phyloP scores from a whole-genome alignment of 1,284 basidiomycete genomes.

The Leucoagaricus sp. region DNA sequence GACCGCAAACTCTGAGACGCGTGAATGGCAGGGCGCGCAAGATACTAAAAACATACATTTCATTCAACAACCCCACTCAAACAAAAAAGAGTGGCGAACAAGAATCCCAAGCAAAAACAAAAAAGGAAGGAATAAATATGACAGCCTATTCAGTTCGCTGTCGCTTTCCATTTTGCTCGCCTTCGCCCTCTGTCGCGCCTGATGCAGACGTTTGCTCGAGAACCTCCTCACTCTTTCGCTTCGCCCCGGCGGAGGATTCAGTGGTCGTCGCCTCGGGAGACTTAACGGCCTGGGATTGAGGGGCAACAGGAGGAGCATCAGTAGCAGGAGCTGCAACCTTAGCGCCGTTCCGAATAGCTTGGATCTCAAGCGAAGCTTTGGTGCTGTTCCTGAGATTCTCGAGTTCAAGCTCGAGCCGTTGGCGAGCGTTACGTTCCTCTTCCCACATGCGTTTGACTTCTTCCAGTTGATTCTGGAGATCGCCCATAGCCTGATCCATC shows the following conservation, averaged over 20 bases:
- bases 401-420: constrained; percentile 62
- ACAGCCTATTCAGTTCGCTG: constrained; percentile 36
- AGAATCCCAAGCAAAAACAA: constrained; percentile 11
- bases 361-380: constrained; percentile 12
- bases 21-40: background rate
- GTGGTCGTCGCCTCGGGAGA: constrained; percentile 17
- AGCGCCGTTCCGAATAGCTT: too few species aligned
- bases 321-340: too few species aligned
- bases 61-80: constrained; percentile 1
- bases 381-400: constrained; percentile 39
- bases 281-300: constrained; percentile 1
- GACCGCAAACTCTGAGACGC: background rate
- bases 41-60: constrained; percentile 13
- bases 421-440: constrained; percentile 60
- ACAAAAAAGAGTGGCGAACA: constrained; percentile 1
- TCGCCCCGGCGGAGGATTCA: constrained; percentile 21
- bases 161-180: constrained; percentile 38
- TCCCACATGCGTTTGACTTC: constrained; percentile 76
- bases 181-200: constrained; percentile 24
- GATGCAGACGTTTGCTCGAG: constrained; percentile 11
- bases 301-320: constrained; percentile 11
- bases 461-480: constrained; percentile 77
- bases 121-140: background rate
- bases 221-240: constrained; percentile 25
- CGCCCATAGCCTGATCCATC: constrained; percentile 91